Base-by-base conservation (phyloP, 495 filamentous ascomycete genomes). In the Penicillium robsamsonii region DNA sequence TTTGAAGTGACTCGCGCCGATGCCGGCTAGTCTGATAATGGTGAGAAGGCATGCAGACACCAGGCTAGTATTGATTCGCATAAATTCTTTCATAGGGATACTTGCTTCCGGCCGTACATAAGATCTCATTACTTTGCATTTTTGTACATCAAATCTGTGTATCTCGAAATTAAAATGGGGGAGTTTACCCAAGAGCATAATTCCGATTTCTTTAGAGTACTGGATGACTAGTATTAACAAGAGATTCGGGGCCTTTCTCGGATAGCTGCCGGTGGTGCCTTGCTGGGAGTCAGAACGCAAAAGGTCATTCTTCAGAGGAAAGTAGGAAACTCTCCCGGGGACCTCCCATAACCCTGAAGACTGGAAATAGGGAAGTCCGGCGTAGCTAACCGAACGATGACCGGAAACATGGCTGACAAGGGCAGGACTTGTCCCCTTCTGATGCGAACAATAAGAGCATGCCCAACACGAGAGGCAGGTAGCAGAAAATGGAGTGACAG, bases 1-100 rank as follows among this genome's bases (percentile, higher is more conserved):
- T 50, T 49, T 25, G 59, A 61, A 22, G 46, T 58, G 44, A 54
- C 37, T 8, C 25, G 3, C 18, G 27, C 0, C 8, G 24, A 27
- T 44, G 24, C 41, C 38, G 27, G 6, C 7, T 4, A n/a, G 18
- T 40, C 33, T 25, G 20, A 0, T 10, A 22, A 29, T 17, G 48
- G 15, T 8, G 11, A n/a, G 33, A 25, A 24, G 17, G 3, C 20
- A 3, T 15, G 31, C 12, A 35, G 9, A 25, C 30, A 24, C 5
- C 17, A 50, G 18, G 27, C 17, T 7, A 48, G 27, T 29, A 22
- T 49, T 37, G 29, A 49, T 11, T 35, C 13, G 11, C 11, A 2
- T 31, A 20, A 7, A 11, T 18, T 20, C 10, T 42, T 35, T 1
- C 13, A 13, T 8, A 31, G 29, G 2, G 24, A 2, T 31, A 11